Conservation (phyloP, 768 basidiomycete species). For the Boletus fagicola region DNA sequence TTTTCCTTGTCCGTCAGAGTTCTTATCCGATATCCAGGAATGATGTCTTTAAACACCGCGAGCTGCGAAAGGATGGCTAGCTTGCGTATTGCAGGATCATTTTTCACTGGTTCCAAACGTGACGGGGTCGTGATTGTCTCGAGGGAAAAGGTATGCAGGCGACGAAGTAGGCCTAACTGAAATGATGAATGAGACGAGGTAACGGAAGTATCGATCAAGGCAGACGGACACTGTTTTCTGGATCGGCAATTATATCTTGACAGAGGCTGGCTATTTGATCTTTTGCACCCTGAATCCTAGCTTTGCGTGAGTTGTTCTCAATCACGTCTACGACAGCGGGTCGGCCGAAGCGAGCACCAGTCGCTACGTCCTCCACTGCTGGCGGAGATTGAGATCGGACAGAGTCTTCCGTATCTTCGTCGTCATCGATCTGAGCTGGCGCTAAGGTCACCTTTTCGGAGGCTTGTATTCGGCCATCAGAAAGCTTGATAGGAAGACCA, state of each 20-base stretch:
- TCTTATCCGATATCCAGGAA: constrained; percentile 95
- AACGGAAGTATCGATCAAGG: not conserved
- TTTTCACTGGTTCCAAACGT: constrained; percentile 66
- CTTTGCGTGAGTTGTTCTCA: constrained; percentile 59
- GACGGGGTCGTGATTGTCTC: constrained; percentile 66
- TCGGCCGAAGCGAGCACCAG: constrained; percentile 86
- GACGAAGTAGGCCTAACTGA: constrained; percentile 84
- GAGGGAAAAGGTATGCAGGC: constrained; percentile 87
- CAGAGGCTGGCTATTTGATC: constrained; percentile 93
- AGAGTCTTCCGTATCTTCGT: constrained; percentile 37
- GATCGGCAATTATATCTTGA: constrained; percentile 91
- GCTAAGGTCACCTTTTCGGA: constrained; percentile 39
- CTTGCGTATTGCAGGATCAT: constrained; percentile 82
- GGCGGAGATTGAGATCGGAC: constrained; percentile 32
- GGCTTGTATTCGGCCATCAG: constrained; percentile 72
- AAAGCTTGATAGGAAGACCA: constrained; percentile 83
- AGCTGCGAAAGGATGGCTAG: constrained; percentile 87
- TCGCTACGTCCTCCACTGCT: constrained; percentile 66
- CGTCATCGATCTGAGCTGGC: constrained; percentile 21
- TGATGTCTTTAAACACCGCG: constrained; percentile 93
- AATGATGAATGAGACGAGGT: constrained; percentile 15
- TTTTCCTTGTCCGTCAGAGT: constrained; percentile 87
- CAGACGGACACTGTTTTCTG: constrained; percentile 83
- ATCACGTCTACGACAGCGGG: constrained; percentile 74
- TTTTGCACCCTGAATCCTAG: constrained; percentile 74